Evolutionary conservation across 352 stramenopile species (phyloP).

Genomic region (Phytophthora syringae): DNA sequence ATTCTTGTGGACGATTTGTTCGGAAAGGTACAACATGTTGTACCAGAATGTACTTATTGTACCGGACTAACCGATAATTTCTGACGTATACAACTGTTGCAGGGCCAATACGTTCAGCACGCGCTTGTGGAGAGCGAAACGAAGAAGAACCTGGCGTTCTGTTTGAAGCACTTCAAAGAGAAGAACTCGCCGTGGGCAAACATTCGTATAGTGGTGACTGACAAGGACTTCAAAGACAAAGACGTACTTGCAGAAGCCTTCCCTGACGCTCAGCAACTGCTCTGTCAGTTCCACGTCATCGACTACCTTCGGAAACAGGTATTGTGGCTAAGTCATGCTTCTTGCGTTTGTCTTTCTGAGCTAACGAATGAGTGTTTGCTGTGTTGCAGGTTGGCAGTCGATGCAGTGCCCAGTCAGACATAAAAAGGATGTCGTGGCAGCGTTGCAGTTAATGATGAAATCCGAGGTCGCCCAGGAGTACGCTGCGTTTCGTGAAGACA

Average conservation of each 20-base stretch:
- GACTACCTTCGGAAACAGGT: neutral
- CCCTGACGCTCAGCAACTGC: neutral
- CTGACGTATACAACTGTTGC: too few relatives aligned
- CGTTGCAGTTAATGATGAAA: slow-evolving; percentile 22
- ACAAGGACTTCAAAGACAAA: slow-evolving; percentile 18
- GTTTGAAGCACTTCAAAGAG: slow-evolving; percentile 11
- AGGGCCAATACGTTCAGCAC: slow-evolving; percentile 22
- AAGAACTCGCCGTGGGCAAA: slow-evolving; percentile 10
- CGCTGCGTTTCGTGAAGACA: neutral
- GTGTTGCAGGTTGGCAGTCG: slow-evolving; percentile 3
- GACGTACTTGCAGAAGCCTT: neutral
- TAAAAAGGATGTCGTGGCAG: neutral
- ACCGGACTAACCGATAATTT: neutral
- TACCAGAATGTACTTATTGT: slow-evolving; percentile 1
- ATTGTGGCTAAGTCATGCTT: too few relatives aligned
- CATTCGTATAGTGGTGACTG: slow-evolving; percentile 11
- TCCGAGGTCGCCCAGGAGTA: neutral
- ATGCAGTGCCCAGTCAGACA: too few relatives aligned
- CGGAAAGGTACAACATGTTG: slow-evolving; percentile 3
- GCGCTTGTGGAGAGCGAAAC: slow-evolving; percentile 11
- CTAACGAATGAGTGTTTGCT: too few relatives aligned
- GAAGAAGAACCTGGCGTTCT: slow-evolving; percentile 5
- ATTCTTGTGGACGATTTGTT: slow-evolving; percentile 20
- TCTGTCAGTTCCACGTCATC: neutral
- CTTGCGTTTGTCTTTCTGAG: too few relatives aligned